phyloP scores from a whole-genome alignment of 176 grass and related monocot genomes.

The Phragmites australis region DNA sequence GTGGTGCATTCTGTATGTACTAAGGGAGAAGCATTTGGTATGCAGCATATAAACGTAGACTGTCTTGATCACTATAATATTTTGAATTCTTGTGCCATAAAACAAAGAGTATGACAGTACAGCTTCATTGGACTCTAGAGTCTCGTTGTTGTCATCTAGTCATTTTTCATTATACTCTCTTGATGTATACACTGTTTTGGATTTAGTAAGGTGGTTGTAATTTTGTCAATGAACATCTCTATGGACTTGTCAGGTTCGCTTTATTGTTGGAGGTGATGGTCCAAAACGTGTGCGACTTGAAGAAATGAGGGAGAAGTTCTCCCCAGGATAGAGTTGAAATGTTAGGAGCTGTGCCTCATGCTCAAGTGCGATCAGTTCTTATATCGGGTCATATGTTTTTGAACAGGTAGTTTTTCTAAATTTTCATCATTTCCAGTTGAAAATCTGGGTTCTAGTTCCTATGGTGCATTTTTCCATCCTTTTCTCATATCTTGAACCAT shows the following conservation, averaged over 20 bases:
- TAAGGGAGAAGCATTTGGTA: neutral
- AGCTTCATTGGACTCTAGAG: neutral
- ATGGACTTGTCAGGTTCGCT: conserved; percentile 58
- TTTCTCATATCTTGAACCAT: neutral
- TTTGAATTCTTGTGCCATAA: conserved; percentile 12
- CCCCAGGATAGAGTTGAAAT: conserved; percentile 96
- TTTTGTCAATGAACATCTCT: neutral
- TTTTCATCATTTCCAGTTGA: neutral
- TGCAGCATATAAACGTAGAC: neutral
- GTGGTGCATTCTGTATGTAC: neutral
- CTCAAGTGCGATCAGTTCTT: conserved; percentile 89
- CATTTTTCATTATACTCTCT: neutral
- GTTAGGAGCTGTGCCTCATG: conserved; percentile 94
- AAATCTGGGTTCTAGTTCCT: neutral
- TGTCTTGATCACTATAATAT: conserved; percentile 24
- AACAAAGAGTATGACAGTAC: neutral
- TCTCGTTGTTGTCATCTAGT: neutral
- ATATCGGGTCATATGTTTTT: conserved; percentile 97
- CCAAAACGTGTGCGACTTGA: conserved; percentile 90
- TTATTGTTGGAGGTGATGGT: conserved; percentile 96
- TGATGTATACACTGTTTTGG: conserved; percentile 11
- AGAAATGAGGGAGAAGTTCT: conserved; percentile 97
- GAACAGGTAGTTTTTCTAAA: conserved; percentile 64
- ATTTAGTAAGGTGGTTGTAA: neutral
- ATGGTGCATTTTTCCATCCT: neutral